Evolutionary conservation across 345 rosid genomes (phyloP), one percentile per base, ranked within the genome.

Genomic region (Geranium rotundifolium): DNA sequence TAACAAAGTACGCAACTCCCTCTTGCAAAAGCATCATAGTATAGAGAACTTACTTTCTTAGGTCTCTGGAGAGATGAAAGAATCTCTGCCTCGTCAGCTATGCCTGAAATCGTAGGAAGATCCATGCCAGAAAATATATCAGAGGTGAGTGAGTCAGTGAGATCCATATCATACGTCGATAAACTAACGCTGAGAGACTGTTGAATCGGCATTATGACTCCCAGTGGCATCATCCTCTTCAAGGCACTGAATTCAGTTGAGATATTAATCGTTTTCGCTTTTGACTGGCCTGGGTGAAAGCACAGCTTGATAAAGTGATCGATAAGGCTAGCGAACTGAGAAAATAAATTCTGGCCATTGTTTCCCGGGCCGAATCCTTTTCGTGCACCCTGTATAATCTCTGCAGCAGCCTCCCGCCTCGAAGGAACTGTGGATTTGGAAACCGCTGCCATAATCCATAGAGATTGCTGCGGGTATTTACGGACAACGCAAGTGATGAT

Each of bases 401-500:
- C 91, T 61, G 95, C 89, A 74, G 99, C 89, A 66, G 97, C 97
- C 69, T 87, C 95, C 71, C 88, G 78, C 73, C 95, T 89, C n/a
- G 98, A 84, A 63, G 95, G 87, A 62, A 92, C 88, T 18, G 91
- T 80, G 67, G 98, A 92, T 75, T 92, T 92, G 65, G 97, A 87
- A 68, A 92, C 97, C 58, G 97, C 98, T 62, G 98, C 97, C 95
- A 83, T 89, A 64, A 87, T 85, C 97, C 96, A 85, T 61, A 92
- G 77, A 63, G 87, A 91, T 79, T 92, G 97, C 69, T 90, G 99
- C 30, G 99, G 97, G 75, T 87, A 93, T 63, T 86, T 84, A 70
- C 80, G 80, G 37, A 93, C 88, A 78, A 90, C 99, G 69, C 90
- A 85, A 57, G 81, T 83, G 68, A 93, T 82, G 64, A 93, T 83